Conservation (phyloP, 2,329 filamentous ascomycete species). For the Venturia effusa region DNA sequence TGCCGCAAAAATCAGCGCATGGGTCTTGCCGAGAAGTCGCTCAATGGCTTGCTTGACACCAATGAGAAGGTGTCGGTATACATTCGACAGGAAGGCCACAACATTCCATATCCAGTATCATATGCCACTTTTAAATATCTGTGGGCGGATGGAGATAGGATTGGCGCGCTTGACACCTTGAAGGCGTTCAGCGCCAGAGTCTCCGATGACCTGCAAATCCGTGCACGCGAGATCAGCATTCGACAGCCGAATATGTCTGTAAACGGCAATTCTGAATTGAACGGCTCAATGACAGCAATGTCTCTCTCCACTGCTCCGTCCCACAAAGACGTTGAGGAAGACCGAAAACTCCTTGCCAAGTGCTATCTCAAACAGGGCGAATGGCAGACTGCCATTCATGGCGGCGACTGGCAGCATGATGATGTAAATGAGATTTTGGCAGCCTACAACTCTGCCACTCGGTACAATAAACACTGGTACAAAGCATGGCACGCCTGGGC, state of each 20-base stretch:
- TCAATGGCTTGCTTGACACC: conserved; percentile 77
- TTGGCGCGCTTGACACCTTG: conserved; percentile 48
- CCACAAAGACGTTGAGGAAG: conserved; percentile 35
- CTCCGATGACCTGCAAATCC: conserved; percentile 45
- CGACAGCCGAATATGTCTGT: conserved; percentile 14
- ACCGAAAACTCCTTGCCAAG: conserved; percentile 70
- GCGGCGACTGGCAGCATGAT: conserved; percentile 79
- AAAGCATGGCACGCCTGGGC: conserved; percentile 99
- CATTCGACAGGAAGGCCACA: conserved; percentile 26
- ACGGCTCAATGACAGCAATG: conserved; percentile 36
- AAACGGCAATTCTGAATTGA: conserved; percentile 31
- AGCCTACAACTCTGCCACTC: conserved; percentile 86
- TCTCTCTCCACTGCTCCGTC: conserved; percentile 2
- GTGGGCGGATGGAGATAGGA: conserved; percentile 72
- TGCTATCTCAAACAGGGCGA: conserved; percentile 95
- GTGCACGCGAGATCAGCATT: conserved; percentile 18
- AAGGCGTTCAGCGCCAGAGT: conserved; percentile 51
- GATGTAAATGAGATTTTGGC: conserved; percentile 78
- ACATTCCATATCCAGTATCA: conserved; percentile 65
- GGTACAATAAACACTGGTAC: conserved; percentile 92
- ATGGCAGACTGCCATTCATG: conserved; percentile 80
- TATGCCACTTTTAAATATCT: conserved; percentile 97
- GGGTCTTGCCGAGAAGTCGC: conserved; percentile 87
- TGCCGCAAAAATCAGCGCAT: conserved; percentile 93
- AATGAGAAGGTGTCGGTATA: conserved; percentile 48